Percentiles rank a stretch among this genome's conserved stretches.
Evolutionary conservation across 2,329 filamentous ascomycete genomes (phyloP).

Genomic region (Penicillium sp.): DNA sequence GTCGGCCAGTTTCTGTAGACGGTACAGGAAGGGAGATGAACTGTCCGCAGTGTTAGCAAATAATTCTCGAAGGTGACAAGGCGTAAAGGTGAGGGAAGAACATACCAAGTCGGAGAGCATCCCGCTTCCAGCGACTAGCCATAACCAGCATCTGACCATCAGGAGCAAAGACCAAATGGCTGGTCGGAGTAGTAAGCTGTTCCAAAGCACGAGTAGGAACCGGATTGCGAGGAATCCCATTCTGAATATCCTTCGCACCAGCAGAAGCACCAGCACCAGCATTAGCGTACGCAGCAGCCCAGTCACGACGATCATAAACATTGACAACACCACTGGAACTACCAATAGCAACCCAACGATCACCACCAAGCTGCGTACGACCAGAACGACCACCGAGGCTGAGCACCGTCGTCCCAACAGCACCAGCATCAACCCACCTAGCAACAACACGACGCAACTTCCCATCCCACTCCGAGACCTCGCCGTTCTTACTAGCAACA

Average conservation of each 20-base stretch:
- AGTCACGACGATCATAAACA: slow-evolving; percentile 80
- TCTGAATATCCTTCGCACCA: not conserved
- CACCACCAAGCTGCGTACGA: slow-evolving; percentile 62
- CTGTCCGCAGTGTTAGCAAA: slow-evolving; percentile 41
- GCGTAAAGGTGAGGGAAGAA: slow-evolving; percentile 1
- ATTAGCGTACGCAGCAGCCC: slow-evolving; percentile 51
- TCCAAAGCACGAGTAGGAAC: slow-evolving; percentile 75
- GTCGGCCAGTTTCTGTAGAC: slow-evolving; percentile 98
- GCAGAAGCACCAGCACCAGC: slow-evolving; percentile 23
- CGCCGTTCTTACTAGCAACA: slow-evolving; percentile 82
- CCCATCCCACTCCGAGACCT: slow-evolving; percentile 87
- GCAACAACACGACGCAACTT: slow-evolving; percentile 70
- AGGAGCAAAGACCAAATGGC: slow-evolving; percentile 77
- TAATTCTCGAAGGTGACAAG: not conserved
- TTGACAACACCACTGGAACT: slow-evolving; percentile 88
- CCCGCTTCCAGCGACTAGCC: slow-evolving; percentile 83
- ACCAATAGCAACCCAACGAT: slow-evolving; percentile 88
- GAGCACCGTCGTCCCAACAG: slow-evolving; percentile 81
- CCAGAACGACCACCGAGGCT: slow-evolving; percentile 65
- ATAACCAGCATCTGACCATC: slow-evolving; percentile 91
- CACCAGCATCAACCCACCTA: slow-evolving; percentile 88
- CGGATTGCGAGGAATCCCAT: slow-evolving; percentile 67
- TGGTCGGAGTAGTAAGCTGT: slow-evolving; percentile 85
- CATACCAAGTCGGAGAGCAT: slow-evolving; percentile 73
- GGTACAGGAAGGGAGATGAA: slow-evolving; percentile 88